Percentiles rank a stretch among this genome's conserved stretches.
Evolutionary conservation across 139 green algal species (phyloP).

Genomic region (Chlorella ohadii): DNA sequence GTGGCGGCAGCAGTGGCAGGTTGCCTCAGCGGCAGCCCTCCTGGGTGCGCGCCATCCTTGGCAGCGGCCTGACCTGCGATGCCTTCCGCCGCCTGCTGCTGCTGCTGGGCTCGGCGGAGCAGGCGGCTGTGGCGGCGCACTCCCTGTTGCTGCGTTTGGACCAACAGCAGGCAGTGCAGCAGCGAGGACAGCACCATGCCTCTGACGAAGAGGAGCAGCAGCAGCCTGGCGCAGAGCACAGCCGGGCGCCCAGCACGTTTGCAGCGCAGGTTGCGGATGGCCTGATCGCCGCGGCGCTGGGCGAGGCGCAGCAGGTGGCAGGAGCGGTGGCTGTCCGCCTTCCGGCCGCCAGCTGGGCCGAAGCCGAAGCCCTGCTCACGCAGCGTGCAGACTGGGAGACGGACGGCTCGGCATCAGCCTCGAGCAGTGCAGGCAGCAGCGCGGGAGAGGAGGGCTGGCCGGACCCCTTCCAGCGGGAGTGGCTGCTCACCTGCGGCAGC

Average conservation of each 20-base stretch:
- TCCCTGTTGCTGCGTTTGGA: slow-evolving; percentile 38
- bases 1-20: too few species aligned
- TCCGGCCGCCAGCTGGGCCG: not conserved
- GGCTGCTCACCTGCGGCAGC: slow-evolving; percentile 20
- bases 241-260: not conserved
- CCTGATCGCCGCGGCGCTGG: slow-evolving; percentile 16
- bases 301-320: not conserved
- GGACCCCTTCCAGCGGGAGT: slow-evolving; percentile 16
- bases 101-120: slow-evolving; percentile 42
- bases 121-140: slow-evolving; percentile 33
- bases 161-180: not conserved
- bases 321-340: not conserved
- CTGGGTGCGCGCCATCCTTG: not conserved
- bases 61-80: not conserved
- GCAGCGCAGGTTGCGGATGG: not conserved
- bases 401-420: not conserved
- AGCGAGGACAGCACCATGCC: not conserved
- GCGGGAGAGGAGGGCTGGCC: not conserved
- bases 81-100: slow-evolving; percentile 21
- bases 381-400: not conserved
- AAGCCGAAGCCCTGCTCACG: not conserved
- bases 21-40: not conserved
- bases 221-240: too few species aligned
- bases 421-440: not conserved
- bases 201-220: not conserved